These are phyloP conservation scores for Pestalotiopsis sp. DNA, from an alignment of 2,329 filamentous ascomycete genomes.

Conservation along the genomic window DNA sequence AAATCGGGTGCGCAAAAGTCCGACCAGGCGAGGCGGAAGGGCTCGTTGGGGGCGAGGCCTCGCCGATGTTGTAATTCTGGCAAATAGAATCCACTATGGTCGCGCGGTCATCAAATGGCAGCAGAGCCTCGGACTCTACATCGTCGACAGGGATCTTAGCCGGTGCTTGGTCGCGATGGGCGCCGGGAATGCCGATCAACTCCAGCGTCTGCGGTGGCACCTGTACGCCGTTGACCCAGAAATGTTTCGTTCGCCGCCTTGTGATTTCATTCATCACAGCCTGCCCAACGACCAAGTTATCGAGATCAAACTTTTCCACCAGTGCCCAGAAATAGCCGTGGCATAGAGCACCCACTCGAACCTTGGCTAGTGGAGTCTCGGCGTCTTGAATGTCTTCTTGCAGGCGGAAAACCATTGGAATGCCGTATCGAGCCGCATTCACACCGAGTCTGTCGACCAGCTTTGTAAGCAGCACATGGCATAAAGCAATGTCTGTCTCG, in stretches of 20 bases:
- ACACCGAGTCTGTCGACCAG: constrained; percentile 79
- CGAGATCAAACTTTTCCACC: constrained; percentile 76
- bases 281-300: constrained; percentile 67
- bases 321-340: constrained; percentile 88
- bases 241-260: constrained; percentile 69
- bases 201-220: constrained; percentile 69
- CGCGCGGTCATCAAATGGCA: constrained; percentile 74
- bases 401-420: constrained; percentile 87
- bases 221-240: constrained; percentile 78
- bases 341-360: constrained; percentile 80
- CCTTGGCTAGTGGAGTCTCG: constrained; percentile 68
- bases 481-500: constrained; percentile 73
- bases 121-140: constrained; percentile 64
- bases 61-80: constrained; percentile 65
- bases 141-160: constrained; percentile 51
- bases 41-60: constrained; percentile 67
- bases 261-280: constrained; percentile 77
- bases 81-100: constrained; percentile 76
- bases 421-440: constrained; percentile 75
- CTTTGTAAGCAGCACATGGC: constrained; percentile 76
- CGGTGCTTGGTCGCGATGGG: constrained; percentile 36
- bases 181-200: constrained; percentile 57
- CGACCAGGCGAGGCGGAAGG: constrained; percentile 71
- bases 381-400: constrained; percentile 79
- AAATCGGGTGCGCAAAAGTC: constrained; percentile 61